Percentiles rank a stretch among this genome's conserved stretches.
Evolutionary conservation across 306 rosid genomes (phyloP).

Genomic region (Prunus salicina): DNA sequence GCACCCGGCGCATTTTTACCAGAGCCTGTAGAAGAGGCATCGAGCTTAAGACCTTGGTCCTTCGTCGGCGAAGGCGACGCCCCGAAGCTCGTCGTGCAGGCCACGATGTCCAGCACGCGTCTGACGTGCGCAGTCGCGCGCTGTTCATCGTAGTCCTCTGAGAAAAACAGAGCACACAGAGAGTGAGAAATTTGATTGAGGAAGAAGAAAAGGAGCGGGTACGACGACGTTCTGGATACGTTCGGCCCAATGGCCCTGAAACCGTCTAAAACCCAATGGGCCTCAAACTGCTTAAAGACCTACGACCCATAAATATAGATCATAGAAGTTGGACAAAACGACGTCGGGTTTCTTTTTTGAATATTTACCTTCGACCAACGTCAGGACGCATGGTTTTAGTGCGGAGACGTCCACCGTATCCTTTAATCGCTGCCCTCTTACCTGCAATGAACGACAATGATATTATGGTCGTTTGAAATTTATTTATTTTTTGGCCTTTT

Average conservation of each 20-base stretch:
- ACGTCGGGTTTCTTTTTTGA: constrained; percentile 14
- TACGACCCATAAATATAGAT: not conserved
- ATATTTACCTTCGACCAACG: constrained; percentile 66
- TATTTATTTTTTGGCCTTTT: not conserved
- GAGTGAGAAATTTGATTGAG: not conserved
- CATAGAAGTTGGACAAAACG: not conserved
- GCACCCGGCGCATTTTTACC: constrained; percentile 34
- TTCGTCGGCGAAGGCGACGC: constrained; percentile 32
- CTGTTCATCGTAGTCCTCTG: constrained; percentile 80
- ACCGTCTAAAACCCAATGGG: not conserved
- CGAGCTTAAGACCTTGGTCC: constrained; percentile 40
- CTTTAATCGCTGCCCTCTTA: constrained; percentile 73
- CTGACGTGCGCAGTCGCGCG: constrained; percentile 79
- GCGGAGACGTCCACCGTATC: constrained; percentile 89
- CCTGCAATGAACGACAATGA: constrained; percentile 36
- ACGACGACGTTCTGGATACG: not conserved
- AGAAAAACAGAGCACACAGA: not conserved
- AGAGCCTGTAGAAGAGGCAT: constrained; percentile 12
- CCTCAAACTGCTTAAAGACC: not conserved
- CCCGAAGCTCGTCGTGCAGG: constrained; percentile 86
- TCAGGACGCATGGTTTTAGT: constrained; percentile 75
- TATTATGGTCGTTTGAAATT: not conserved
- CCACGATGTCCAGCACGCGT: constrained; percentile 73
- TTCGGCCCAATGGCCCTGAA: not conserved
- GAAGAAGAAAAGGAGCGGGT: not conserved